Percentiles rank a stretch among this genome's conserved stretches.
Conservation (phyloP, 2,329 filamentous ascomycete species). For the Ceratocystis variospora region DNA sequence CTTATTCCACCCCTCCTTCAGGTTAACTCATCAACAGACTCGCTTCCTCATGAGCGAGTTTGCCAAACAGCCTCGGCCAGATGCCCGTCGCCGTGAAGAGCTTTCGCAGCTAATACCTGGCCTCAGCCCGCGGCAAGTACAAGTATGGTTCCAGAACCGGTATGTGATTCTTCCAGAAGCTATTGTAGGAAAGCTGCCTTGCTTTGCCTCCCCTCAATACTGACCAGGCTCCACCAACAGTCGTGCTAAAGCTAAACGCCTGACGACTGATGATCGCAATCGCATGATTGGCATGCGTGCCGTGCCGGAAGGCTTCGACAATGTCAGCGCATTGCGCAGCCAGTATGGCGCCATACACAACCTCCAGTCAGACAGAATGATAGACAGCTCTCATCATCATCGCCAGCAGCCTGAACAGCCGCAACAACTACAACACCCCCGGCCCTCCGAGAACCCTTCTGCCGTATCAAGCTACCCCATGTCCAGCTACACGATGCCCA, state of each 20-base stretch:
- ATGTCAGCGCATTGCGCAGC: constrained; percentile 53
- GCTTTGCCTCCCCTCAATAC: background rate
- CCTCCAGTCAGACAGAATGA: background rate
- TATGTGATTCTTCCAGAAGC: constrained; percentile 31
- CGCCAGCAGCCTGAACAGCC: background rate
- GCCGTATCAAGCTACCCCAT: constrained; percentile 32
- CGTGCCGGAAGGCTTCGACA: constrained; percentile 57
- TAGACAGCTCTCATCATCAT: constrained; percentile 27
- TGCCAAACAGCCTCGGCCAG: constrained; percentile 82
- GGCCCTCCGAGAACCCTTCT: constrained; percentile 13
- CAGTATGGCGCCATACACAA: constrained; percentile 44
- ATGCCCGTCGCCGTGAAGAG: constrained; percentile 77
- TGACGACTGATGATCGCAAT: constrained; percentile 56
- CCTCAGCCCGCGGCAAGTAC: constrained; percentile 79
- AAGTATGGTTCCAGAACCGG: constrained; percentile 98
- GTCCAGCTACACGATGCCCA: constrained; percentile 46
- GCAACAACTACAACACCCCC: background rate
- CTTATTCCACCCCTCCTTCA: constrained; percentile 26
- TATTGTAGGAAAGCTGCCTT: background rate
- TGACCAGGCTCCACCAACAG: background rate
- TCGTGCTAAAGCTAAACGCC: constrained; percentile 56
- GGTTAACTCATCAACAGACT: constrained; percentile 92
- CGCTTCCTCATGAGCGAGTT: constrained; percentile 96
- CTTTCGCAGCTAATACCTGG: constrained; percentile 84
- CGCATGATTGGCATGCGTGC: constrained; percentile 60